Conservation (phyloP, 148 eudicot species). For the Silene conica region DNA sequence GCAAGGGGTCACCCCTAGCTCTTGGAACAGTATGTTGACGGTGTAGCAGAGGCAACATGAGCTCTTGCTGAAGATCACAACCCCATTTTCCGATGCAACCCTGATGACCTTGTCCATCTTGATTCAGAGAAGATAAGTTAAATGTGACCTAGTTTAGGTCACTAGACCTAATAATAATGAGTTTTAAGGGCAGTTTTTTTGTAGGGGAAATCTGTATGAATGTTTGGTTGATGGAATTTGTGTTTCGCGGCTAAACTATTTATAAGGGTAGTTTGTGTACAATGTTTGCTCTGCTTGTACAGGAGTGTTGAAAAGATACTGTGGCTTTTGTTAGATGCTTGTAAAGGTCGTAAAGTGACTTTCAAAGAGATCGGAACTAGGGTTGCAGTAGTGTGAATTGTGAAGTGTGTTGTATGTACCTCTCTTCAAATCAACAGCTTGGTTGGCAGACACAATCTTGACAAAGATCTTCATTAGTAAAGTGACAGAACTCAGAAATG, state of each 20-base stretch:
- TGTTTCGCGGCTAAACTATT: slow-evolving; percentile 32
- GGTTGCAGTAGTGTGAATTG: slow-evolving; percentile 8
- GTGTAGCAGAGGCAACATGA: slow-evolving; percentile 84
- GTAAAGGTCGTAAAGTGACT: slow-evolving; percentile 33
- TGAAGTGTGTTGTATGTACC: slow-evolving; percentile 5
- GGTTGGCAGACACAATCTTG: slow-evolving; percentile 10
- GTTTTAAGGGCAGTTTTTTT: neutral
- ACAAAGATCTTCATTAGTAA: slow-evolving; percentile 15
- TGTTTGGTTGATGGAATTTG: slow-evolving; percentile 36
- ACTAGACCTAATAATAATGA: neutral
- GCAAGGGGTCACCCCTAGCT: slow-evolving; percentile 54
- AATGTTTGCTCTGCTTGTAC: slow-evolving; percentile 22
- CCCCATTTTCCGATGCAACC: slow-evolving; percentile 61
- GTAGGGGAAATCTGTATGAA: slow-evolving; percentile 14
- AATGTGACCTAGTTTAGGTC: too few relatives aligned
- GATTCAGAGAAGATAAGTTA: neutral
- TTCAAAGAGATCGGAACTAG: slow-evolving; percentile 26
- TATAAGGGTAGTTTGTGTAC: slow-evolving; percentile 39
- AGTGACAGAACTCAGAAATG: neutral
- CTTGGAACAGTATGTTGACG: slow-evolving; percentile 67
- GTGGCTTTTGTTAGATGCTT: slow-evolving; percentile 55
- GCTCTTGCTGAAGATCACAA: slow-evolving; percentile 87
- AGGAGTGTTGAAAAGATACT: slow-evolving; percentile 40
- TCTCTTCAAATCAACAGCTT: slow-evolving; percentile 22
- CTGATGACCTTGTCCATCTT: slow-evolving; percentile 69